phyloP scores from a whole-genome alignment of 306 rosid species.

The Vachellia collinsii region DNA sequence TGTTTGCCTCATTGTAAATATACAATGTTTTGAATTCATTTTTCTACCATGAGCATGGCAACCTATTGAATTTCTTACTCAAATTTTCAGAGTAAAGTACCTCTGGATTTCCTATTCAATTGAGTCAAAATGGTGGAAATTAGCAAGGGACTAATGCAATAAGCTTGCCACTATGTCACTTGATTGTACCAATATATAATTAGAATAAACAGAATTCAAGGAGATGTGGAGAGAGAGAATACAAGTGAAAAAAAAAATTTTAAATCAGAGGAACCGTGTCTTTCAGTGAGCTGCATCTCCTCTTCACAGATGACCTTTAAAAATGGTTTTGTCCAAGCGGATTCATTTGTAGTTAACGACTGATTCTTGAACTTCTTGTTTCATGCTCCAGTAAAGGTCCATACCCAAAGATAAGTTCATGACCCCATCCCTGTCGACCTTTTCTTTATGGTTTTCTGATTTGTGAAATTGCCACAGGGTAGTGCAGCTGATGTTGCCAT shows the following conservation, averaged over 20 bases:
- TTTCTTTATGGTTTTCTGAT: constrained; percentile 33
- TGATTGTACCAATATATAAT: neutral
- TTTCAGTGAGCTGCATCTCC: neutral
- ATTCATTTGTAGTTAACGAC: neutral
- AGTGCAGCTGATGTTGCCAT: constrained; percentile 99
- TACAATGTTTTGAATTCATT: neutral
- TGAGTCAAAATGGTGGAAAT: neutral
- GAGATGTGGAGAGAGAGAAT: neutral
- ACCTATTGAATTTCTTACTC: neutral
- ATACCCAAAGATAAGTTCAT: constrained; percentile 7
- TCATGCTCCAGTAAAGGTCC: neutral
- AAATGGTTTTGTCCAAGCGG: neutral
- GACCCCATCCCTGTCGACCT: neutral
- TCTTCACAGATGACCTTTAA: neutral
- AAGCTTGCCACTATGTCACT: neutral
- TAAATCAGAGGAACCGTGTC: neutral
- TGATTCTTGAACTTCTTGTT: neutral
- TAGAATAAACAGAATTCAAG: neutral
- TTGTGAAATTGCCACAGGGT: constrained; percentile 70
- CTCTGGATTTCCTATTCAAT: neutral
- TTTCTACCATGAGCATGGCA: neutral
- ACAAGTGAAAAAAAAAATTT: neutral
- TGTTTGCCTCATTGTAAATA: constrained; percentile 12
- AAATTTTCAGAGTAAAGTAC: neutral
- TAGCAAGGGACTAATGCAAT: neutral